Conservation (phyloP, 805 yeast species). For the Schwanniomyces polymorphus region DNA sequence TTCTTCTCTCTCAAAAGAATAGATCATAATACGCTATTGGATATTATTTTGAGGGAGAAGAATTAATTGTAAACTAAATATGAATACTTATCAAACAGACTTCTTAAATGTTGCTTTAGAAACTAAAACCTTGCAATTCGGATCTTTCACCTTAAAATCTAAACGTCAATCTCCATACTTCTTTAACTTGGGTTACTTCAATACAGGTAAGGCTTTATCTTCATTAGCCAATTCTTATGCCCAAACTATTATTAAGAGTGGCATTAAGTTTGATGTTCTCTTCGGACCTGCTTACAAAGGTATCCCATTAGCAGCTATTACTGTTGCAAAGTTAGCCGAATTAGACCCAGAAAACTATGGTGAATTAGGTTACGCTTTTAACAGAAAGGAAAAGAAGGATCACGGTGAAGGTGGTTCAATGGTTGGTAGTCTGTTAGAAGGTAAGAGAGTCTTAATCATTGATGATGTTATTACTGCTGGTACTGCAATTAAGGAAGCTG, state of each 20-base stretch:
- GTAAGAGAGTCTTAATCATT: constrained; percentile 76
- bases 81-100: constrained; percentile 54
- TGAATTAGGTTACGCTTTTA: constrained; percentile 83
- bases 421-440: constrained; percentile 78
- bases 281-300: constrained; percentile 99
- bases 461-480: constrained; percentile 99
- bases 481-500: constrained; percentile 95
- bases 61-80: constrained; percentile 9
- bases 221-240: constrained; percentile 88
- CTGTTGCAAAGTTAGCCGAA: constrained; percentile 90
- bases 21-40: not conserved
- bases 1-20: constrained; percentile 4
- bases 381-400: constrained; percentile 94
- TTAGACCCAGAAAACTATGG: constrained; percentile 78
- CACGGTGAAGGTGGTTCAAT: constrained; percentile 98
- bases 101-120: constrained; percentile 83
- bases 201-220: constrained; percentile 75
- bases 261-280: constrained; percentile 81
- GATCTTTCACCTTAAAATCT: constrained; percentile 84
- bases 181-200: constrained; percentile 89
- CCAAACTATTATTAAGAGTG: constrained; percentile 76
- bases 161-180: constrained; percentile 96
- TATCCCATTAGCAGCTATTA: constrained; percentile 90
- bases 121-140: constrained; percentile 81
- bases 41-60: not conserved